These are phyloP conservation scores for Mollisiaceae sp. DNA, from an alignment of 2,329 filamentous ascomycete species.

Conservation along the genomic window DNA sequence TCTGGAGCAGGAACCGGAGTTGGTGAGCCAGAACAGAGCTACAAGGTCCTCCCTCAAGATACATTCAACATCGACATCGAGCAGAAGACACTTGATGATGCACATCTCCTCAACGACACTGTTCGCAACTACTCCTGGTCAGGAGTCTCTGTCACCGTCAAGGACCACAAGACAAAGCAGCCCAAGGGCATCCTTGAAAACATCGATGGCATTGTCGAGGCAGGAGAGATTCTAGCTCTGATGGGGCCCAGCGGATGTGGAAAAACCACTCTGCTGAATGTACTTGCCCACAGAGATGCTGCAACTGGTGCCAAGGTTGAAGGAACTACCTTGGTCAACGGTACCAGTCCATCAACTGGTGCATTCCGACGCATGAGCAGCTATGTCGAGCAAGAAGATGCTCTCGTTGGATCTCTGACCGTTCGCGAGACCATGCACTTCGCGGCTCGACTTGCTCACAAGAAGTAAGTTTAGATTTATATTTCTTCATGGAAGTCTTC, in stretches of 20 bases:
- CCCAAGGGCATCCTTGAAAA: constrained; percentile 66
- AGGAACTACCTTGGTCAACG: constrained; percentile 67
- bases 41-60: constrained; percentile 15
- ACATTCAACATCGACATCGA: constrained; percentile 37
- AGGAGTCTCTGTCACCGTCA: constrained; percentile 71
- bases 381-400: constrained; percentile 90
- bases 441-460: constrained; percentile 69
- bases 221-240: constrained; percentile 76
- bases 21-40: constrained; percentile 12
- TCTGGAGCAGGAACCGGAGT: not conserved
- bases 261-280: constrained; percentile 85
- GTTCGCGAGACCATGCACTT: constrained; percentile 81
- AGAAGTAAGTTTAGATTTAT: constrained; percentile 48
- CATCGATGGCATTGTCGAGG: constrained; percentile 67
- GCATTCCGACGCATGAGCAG: constrained; percentile 69
- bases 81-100: constrained; percentile 32
- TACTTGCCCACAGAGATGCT: constrained; percentile 67
- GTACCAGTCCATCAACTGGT: constrained; percentile 54
- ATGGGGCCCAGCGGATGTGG: constrained; percentile 80
- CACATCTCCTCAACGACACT: constrained; percentile 64
- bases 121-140: constrained; percentile 71
- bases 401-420: constrained; percentile 79
- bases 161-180: constrained; percentile 69
- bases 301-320: constrained; percentile 59
- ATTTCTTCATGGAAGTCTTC: not conserved